Evolutionary conservation across 139 green algal species (phyloP), one percentile per base, ranked within the genome.

Genomic region (Haematococcus sp.): DNA sequence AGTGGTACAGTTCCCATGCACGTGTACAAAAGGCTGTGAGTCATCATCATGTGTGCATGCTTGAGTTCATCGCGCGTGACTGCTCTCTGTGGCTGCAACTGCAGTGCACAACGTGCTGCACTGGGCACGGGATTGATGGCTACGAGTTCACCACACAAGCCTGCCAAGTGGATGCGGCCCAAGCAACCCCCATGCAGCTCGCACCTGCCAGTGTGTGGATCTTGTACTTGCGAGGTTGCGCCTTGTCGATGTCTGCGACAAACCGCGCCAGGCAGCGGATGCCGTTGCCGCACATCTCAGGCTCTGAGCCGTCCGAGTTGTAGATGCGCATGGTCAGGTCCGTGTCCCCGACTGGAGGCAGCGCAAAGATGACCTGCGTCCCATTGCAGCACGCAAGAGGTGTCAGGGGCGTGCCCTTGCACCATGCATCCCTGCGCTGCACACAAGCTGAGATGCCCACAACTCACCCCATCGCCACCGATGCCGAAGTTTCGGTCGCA

Each of bases 221-320:
- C 63, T 83, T 91, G 82, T 97, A 95, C 73, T 79, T 84, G n/a
- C 73, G 60, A 7, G 80, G 71, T 13, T 43, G 75, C 1, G 71
- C 58, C 44, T 88, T 89, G 60, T 96, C 91, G 4, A 89, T 32
- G 63, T 95, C 91, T 1, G 91, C 87, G 3, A 98, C 90, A 81
- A 98, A 98, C 58, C 89, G 87, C 16, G 94, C 94, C 7, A 98
- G 74, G 84, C 94, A 99, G 20, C 96, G 87, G 65, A 99, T 98
- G 73, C 96, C 96, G 75, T 99, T 99, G 71, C 96, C 96, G 83
- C 96, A 99, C 96, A 99, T 99, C 85, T 99, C 95, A 3, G 96
- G 95, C 88, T 99, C 96, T 27, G 77, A 93, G 64, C 96, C 95
- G 72, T 99, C 96, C 0, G 79, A 91, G 88, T 99, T 99, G 88